phyloP scores from a whole-genome alignment of 768 basidiomycete species.

The button mushroom (Agaricus bisporus) region DNA sequence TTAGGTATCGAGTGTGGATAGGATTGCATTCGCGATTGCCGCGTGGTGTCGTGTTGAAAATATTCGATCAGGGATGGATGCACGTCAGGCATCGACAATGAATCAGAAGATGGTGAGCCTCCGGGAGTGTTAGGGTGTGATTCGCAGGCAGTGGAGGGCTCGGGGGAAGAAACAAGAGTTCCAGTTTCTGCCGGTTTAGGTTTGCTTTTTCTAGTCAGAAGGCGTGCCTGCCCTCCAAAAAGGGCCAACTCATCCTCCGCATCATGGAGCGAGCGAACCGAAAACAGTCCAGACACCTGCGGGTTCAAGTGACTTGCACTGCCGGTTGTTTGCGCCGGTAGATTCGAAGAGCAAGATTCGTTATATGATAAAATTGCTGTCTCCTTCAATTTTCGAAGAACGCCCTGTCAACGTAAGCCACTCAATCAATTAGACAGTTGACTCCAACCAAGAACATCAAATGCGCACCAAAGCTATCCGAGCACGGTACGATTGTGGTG shows the following conservation, averaged over 20 bases:
- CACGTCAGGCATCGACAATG: conserved; percentile 19
- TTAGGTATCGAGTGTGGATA: not conserved
- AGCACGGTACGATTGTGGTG: conserved; percentile 39
- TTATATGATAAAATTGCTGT: conserved; percentile 34
- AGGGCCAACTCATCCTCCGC: conserved; percentile 45
- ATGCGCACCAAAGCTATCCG: conserved; percentile 37
- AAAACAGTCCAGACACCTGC: conserved; percentile 8
- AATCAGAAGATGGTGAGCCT: not conserved
- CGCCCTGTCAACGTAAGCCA: conserved; percentile 22
- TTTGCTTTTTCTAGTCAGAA: conserved; percentile 28
- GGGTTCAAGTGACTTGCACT: conserved; percentile 2
- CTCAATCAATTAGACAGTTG: not conserved
- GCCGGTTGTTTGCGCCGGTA: conserved; percentile 4
- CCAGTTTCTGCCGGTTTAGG: conserved; percentile 11
- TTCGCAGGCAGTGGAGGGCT: not conserved
- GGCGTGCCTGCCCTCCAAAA: conserved; percentile 46
- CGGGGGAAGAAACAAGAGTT: conserved; percentile 3
- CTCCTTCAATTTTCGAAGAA: conserved; percentile 39
- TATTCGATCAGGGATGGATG: conserved; percentile 28
- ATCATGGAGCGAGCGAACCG: conserved; percentile 21
- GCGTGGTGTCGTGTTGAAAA: conserved; percentile 22
- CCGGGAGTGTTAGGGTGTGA: not conserved
- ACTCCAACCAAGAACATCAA: not conserved
- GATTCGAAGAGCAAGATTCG: conserved; percentile 16
- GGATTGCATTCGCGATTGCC: conserved; percentile 6